Percentiles rank a stretch among this genome's conserved stretches.
phyloP scores from a whole-genome alignment of 345 rosid genomes.

The Citrus trifoliata region DNA sequence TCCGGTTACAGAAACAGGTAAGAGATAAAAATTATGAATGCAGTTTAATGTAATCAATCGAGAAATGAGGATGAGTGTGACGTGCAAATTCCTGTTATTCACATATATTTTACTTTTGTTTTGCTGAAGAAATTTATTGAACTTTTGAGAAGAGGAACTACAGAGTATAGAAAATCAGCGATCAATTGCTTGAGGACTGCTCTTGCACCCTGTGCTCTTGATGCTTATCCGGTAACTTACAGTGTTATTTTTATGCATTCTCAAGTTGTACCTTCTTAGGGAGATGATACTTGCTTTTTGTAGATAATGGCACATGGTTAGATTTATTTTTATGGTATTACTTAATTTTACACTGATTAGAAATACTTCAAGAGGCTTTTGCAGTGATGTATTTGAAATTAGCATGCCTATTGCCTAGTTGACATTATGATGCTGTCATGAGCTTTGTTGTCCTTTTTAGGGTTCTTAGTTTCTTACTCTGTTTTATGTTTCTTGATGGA shows the following conservation, averaged over 20 bases:
- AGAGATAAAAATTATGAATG: conserved; percentile 5
- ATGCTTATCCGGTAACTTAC: conserved; percentile 79
- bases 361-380: background rate
- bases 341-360: background rate
- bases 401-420: background rate
- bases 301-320: background rate
- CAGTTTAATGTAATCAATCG: background rate
- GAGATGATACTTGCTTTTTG: background rate
- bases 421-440: background rate
- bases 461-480: background rate
- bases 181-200: conserved; percentile 70
- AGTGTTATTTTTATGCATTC: background rate
- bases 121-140: conserved; percentile 79
- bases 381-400: background rate
- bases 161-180: conserved; percentile 61
- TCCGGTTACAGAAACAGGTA: conserved; percentile 91
- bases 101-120: background rate
- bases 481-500: background rate
- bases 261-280: background rate
- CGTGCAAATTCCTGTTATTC: background rate
- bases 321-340: background rate
- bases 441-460: background rate
- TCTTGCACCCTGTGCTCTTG: conserved; percentile 96
- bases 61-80: background rate
- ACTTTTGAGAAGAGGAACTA: conserved; percentile 72